Evolutionary conservation across 2,329 filamentous ascomycete genomes (phyloP).

Genomic region (Pseudophaeomoniella oleicola): DNA sequence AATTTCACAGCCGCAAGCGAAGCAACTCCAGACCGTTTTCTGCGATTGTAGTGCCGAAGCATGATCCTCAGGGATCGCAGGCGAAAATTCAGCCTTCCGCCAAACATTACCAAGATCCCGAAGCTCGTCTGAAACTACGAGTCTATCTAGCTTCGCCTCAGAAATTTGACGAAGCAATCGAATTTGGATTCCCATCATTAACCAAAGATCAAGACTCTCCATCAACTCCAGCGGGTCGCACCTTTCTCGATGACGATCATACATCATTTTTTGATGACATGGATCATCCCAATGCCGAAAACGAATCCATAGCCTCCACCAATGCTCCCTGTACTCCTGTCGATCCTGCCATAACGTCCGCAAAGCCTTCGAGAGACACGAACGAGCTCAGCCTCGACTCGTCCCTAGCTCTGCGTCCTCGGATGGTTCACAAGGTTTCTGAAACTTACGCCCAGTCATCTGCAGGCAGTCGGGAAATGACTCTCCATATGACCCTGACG

Average conservation of each 20-base stretch:
- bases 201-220: constrained; percentile 23
- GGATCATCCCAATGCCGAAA: constrained; percentile 5
- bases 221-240: constrained; percentile 31
- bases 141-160: constrained; percentile 78
- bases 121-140: constrained; percentile 72
- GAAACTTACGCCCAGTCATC: constrained; percentile 35
- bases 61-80: constrained; percentile 36
- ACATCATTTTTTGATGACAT: constrained; percentile 13
- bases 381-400: constrained; percentile 4
- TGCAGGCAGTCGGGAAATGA: constrained; percentile 69
- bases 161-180: constrained; percentile 89
- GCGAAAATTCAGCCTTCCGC: constrained; percentile 54
- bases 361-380: neutral
- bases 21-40: constrained; percentile 25
- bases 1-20: constrained; percentile 14
- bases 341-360: neutral
- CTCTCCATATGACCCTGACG: constrained; percentile 87
- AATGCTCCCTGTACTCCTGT: constrained; percentile 8
- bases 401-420: constrained; percentile 5
- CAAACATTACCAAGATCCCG: constrained; percentile 78
- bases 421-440: constrained; percentile 6
- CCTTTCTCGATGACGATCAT: constrained; percentile 34
- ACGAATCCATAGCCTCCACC: constrained; percentile 15
- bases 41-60: constrained; percentile 35
- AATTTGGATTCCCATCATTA: constrained; percentile 68